Base-by-base conservation (phyloP, 371 early-diverging fungal species). In the Mortierella sp. region DNA sequence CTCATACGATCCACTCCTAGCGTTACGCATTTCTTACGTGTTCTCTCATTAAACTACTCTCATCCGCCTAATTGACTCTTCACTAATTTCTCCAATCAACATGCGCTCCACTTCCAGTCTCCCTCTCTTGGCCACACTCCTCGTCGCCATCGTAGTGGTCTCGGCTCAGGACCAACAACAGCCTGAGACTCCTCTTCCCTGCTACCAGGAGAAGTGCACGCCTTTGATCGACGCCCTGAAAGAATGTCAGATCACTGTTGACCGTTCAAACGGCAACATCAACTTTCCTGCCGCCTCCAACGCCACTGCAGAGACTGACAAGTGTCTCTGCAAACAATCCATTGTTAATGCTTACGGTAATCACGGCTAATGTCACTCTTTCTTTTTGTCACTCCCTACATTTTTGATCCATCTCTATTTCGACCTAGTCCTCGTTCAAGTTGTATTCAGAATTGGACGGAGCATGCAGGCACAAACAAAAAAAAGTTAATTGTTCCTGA, bases 271-370 rank as follows among this genome's bases (percentile, higher is more conserved):
- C 17, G 76, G 69, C 57, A 60, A 68, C 56, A 68, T 69, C 56
- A 62, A 57, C 64, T 73, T 67, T 52, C 69, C 69, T 47, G 53
- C 48, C 44, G 51, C 48, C 26, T 27, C 52, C 53, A 43, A 59
- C 53, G 31, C 66, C 47, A 23, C 48, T 2, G 23, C 47, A 32
- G 54, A 63, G 15, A 68, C 76, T 14, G 69, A 68, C 69, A 75
- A 75, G 51, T 75, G 76, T 32, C 51, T 75, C 53, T 75, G 76
- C 76, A 75, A 58, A 56, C 76, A 75, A 61, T 15, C 56, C 15
- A 44, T 75, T 14, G 60, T 75, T 30, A 37, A 75, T 47, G 64
- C 69, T 27, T 75, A 64, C 32, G 69, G 76, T 75, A 75, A 68
- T 15, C 28, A 5, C 27, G n/a, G n/a, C n/a, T n/a, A n/a, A n/a